Evolutionary conservation across 108 stramenopile genomes (phyloP).

Genomic region (Thalassiosira profunda): DNA sequence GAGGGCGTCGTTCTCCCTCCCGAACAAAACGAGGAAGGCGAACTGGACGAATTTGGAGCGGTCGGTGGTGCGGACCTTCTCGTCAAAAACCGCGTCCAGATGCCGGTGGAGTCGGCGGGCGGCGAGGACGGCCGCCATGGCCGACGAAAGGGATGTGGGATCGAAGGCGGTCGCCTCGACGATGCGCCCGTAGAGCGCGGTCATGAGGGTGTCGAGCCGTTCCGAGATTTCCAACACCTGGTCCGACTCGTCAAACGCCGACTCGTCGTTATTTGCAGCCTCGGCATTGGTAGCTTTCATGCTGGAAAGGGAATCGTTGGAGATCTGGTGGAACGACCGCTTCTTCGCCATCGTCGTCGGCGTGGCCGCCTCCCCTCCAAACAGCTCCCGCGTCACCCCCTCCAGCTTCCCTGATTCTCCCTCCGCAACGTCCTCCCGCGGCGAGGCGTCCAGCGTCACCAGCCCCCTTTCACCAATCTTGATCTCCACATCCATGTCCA

Average conservation of each 20-base stretch:
- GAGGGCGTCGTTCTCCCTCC: conserved; percentile 61
- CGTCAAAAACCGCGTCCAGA: conserved; percentile 71
- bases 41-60: conserved; percentile 98
- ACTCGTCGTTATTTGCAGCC: not conserved
- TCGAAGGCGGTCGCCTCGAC: conserved; percentile 25
- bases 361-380: conserved; percentile 1
- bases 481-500: conserved; percentile 99
- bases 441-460: conserved; percentile 70
- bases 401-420: conserved; percentile 19
- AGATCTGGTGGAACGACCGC: conserved; percentile 32
- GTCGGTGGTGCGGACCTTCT: conserved; percentile 88
- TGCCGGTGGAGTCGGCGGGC: conserved; percentile 47
- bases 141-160: conserved; percentile 28
- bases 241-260: conserved; percentile 15
- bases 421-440: conserved; percentile 18
- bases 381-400: conserved; percentile 18
- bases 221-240: conserved; percentile 42
- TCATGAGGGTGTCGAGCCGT: conserved; percentile 46
- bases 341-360: conserved; percentile 14
- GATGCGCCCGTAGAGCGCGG: conserved; percentile 33
- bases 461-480: conserved; percentile 90
- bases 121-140: conserved; percentile 37
- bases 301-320: not conserved
- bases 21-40: conserved; percentile 87
- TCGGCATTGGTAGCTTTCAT: not conserved